Conservation (phyloP, 192 early-diverging fungal genomes). For the Umbelopsis sp. region DNA sequence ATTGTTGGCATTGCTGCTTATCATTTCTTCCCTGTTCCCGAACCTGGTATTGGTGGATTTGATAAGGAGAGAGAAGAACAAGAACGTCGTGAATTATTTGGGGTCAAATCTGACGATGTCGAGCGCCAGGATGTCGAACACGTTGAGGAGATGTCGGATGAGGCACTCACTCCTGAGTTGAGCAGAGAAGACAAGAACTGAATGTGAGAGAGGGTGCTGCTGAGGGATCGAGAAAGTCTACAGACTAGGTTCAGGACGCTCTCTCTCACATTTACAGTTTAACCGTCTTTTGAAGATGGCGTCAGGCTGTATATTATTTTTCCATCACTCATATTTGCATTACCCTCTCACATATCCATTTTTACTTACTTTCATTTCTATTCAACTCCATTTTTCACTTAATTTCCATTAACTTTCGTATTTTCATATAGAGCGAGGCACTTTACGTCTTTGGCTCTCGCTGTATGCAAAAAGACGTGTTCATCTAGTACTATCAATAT, state of each 20-base stretch:
- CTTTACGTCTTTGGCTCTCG: constrained; percentile 23
- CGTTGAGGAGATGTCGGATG: not conserved
- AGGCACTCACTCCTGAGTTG: not conserved
- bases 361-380: not conserved
- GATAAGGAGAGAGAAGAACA: constrained; percentile 26
- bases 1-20: constrained; percentile 71
- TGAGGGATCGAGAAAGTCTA: not conserved
- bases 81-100: constrained; percentile 33
- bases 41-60: constrained; percentile 50
- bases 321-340: too few relatives aligned
- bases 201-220: not conserved
- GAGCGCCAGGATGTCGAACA: not conserved
- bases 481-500: not conserved
- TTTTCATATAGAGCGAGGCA: constrained; percentile 23
- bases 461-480: constrained; percentile 24
- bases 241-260: too few relatives aligned
- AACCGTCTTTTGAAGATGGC: too few relatives aligned
- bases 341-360: not conserved
- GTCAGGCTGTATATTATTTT: too few relatives aligned
- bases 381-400: not conserved
- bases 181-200: not conserved
- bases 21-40: constrained; percentile 59
- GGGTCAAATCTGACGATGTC: constrained; percentile 11
- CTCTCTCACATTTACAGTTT: too few relatives aligned
- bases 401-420: not conserved